A percentile compares a stretch with the other conserved stretches of the same genome.
These are phyloP conservation scores for Daldinia sp. DNA, from an alignment of 2,329 filamentous ascomycete genomes.

Conservation along the genomic window DNA sequence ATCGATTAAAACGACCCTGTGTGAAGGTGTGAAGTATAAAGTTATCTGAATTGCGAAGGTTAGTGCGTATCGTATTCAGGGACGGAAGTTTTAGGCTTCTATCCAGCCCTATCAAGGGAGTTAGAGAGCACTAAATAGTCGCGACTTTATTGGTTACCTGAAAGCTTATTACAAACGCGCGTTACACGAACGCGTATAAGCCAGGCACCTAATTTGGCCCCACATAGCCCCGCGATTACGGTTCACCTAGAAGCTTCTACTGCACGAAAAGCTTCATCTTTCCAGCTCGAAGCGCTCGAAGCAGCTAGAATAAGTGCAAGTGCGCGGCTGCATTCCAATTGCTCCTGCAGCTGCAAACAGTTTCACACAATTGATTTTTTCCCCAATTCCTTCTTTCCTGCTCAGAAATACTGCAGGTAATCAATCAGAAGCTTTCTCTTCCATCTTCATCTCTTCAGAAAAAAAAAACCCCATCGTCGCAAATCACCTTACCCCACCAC, in stretches of 20 bases:
- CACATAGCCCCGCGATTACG: slow-evolving; percentile 35
- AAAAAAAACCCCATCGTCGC: slow-evolving; percentile 1
- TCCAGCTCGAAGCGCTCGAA: not conserved
- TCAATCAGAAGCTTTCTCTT: not conserved
- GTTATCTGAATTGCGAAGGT: no score
- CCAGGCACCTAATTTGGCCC: slow-evolving; percentile 14
- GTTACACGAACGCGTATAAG: not conserved
- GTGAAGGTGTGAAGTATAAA: no score
- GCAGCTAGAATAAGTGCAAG: slow-evolving; percentile 18
- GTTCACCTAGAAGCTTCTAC: slow-evolving; percentile 42
- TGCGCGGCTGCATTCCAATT: slow-evolving; percentile 16
- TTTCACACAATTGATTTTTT: not conserved
- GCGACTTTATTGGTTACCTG: slow-evolving; percentile 17
- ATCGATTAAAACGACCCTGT: no score
- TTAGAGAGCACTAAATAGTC: not conserved
- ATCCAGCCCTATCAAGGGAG: slow-evolving; percentile 13
- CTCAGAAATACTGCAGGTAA: slow-evolving; percentile 10
- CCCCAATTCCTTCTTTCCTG: not conserved
- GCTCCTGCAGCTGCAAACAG: slow-evolving; percentile 22
- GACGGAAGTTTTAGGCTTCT: not conserved
- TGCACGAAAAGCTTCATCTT: slow-evolving; percentile 38
- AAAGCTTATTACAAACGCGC: not conserved
- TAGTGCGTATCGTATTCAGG: no score
- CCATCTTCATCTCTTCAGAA: not conserved
- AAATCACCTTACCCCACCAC: not conserved